Evolutionary conservation across 345 rosid species (phyloP).

Genomic region (Camelina neglecta): DNA sequence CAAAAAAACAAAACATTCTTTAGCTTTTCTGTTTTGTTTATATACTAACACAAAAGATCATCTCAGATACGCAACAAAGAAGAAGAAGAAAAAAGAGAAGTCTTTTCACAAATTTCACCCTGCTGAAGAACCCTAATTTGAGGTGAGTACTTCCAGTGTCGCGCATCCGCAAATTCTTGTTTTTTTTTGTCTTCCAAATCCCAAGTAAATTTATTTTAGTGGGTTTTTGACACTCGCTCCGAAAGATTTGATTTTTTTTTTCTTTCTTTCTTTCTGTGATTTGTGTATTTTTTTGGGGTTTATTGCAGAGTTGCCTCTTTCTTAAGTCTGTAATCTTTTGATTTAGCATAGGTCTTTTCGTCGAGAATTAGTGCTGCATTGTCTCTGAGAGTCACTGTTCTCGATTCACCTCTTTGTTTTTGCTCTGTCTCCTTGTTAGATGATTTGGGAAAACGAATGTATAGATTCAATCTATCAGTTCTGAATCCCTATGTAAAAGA

Average conservation of each 20-base stretch:
- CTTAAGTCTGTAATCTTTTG: constrained; percentile 11
- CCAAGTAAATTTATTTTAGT: background rate
- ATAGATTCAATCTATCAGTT: background rate
- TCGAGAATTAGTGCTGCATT: constrained; percentile 12
- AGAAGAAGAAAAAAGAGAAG: background rate
- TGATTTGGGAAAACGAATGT: background rate
- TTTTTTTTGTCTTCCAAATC: background rate
- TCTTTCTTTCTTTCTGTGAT: background rate
- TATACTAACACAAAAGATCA: background rate
- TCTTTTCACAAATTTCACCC: constrained; percentile 20
- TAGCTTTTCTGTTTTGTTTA: constrained; percentile 20
- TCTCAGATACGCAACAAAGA: background rate
- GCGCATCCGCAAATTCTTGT: background rate
- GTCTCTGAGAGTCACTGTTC: background rate
- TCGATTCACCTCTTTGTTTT: background rate
- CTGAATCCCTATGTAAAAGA: background rate
- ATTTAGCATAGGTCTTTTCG: constrained; percentile 2
- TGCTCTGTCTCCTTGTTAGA: background rate
- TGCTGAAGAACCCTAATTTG: constrained; percentile 41
- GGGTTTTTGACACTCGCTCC: constrained; percentile 13
- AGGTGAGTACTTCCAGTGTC: background rate
- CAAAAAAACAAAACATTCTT: constrained; percentile 35
- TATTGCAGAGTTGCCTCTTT: background rate
- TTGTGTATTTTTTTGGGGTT: background rate
- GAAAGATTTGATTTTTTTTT: background rate